Conservation (phyloP, 176 grass and related monocot species). For the Musa acuminata region DNA sequence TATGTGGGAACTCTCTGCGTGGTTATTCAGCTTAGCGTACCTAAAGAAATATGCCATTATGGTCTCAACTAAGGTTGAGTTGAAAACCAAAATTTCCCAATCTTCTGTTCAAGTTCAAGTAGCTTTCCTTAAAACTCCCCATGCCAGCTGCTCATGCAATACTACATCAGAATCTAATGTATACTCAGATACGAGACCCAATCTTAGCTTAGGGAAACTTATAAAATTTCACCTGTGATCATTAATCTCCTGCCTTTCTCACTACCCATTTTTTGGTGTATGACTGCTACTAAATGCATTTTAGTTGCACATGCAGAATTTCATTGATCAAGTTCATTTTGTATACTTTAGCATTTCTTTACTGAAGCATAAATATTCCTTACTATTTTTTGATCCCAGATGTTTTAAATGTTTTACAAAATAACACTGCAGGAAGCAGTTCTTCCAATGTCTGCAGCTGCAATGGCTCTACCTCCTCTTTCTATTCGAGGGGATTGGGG, state of each 20-base stretch:
- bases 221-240: not conserved
- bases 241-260: not conserved
- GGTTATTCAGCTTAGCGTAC: no score
- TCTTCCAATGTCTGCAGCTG: constrained; percentile 80
- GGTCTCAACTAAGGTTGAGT: not conserved
- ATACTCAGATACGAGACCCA: no score
- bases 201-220: not conserved
- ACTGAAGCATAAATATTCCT: not conserved
- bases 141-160: no score
- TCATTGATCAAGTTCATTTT: not conserved
- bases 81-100: not conserved
- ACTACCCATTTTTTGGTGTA: not conserved
- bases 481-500: constrained; percentile 83
- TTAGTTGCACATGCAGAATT: not conserved
- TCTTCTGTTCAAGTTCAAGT: not conserved
- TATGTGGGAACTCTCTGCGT: no score
- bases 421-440: constrained; percentile 57
- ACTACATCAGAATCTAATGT: no score
- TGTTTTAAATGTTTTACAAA: constrained; percentile 11
- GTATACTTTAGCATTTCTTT: not conserved
- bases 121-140: not conserved
- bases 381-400: constrained; percentile 6
- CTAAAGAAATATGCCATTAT: not conserved
- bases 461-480: constrained; percentile 89
- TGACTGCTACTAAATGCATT: not conserved